These are phyloP conservation scores for Coniella lustricola DNA, from an alignment of 2,329 filamentous ascomycete genomes.

Conservation along the genomic window DNA sequence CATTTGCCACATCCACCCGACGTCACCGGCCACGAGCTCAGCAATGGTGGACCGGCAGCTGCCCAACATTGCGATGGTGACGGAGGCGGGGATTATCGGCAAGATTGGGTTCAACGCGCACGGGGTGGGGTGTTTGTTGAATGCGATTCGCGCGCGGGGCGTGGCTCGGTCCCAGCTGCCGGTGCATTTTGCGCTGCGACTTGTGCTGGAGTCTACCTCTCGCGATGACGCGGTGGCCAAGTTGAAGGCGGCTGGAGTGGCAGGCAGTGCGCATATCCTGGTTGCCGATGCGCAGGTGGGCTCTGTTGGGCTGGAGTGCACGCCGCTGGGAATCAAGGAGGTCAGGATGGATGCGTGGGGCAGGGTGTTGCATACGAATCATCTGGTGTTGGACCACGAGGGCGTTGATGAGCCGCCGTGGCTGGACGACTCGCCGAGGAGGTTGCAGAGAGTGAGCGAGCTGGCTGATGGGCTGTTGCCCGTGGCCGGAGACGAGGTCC, in stretches of 20 bases:
- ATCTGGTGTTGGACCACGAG: slow-evolving; percentile 9
- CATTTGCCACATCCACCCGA: slow-evolving; percentile 19
- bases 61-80: slow-evolving; percentile 23
- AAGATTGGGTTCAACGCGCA: slow-evolving; percentile 58
- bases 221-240: neutral
- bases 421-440: slow-evolving; percentile 3
- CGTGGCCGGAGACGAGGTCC: neutral
- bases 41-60: too few species aligned
- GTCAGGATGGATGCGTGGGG: neutral
- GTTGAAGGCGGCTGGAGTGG: neutral
- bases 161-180: slow-evolving; percentile 46
- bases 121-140: slow-evolving; percentile 53
- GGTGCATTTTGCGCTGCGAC: slow-evolving; percentile 53
- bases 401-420: slow-evolving; percentile 7
- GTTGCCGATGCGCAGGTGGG: slow-evolving; percentile 4
- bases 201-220: slow-evolving; percentile 44
- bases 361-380: slow-evolving; percentile 10
- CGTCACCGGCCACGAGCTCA: too few species aligned
- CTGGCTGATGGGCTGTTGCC: neutral
- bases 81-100: slow-evolving; percentile 53
- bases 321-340: neutral
- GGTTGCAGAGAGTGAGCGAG: neutral
- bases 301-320: slow-evolving; percentile 12
- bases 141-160: slow-evolving; percentile 53
- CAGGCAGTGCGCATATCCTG: slow-evolving; percentile 14